Evolutionary conservation across 768 basidiomycete genomes (phyloP), one percentile per base, ranked within the genome.

Genomic region (Termitomyces heimii): DNA sequence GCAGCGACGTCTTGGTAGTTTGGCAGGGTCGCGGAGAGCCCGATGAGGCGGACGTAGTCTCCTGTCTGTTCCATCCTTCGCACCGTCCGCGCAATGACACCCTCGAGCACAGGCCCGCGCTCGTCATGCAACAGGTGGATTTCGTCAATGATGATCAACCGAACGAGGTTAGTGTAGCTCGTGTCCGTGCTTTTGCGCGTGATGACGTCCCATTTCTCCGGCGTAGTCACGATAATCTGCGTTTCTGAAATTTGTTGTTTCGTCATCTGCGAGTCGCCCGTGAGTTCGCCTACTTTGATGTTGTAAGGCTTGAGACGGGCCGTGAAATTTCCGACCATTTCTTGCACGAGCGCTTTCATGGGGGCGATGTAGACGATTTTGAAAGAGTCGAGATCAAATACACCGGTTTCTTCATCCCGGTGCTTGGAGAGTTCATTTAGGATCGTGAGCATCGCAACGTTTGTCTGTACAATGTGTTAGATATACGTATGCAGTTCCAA

Each of bases 181-280:
- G 92, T 94, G 65, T 98, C 97, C 0, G 95, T 96, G 63, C 86
- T 91, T 77, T 99, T 99, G 65, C 97, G 88, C 5, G 96, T 98
- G 69, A 99, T 96, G 66, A 99, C 97, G 64, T 99, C 96, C 93
- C 94, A 99, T 70, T 99, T 98, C 75, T 99, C 97, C 0, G 96
- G 97, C 0, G 97, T 98, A 0, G 95, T 97, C 60, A 98, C 94
- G 70, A 98, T 98, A 67, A 99, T 92, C 68, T 98, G 95, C 0
- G 96, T 97, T 67, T 95, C 94, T 9, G 94, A 75, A 54, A 98
- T 98, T 71, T 98, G 96, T 60, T 92, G 87, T 70, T 98, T 99
- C 54, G 95, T 99, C 83, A 98, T 91, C 78, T 98, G 95, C 28
- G 92, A 83, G 70, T 99, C 97, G 26, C 97, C 97, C 1, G 97